These are phyloP conservation scores for Cytospora piceicola DNA, from an alignment of 2,329 filamentous ascomycete genomes.

Conservation along the genomic window DNA sequence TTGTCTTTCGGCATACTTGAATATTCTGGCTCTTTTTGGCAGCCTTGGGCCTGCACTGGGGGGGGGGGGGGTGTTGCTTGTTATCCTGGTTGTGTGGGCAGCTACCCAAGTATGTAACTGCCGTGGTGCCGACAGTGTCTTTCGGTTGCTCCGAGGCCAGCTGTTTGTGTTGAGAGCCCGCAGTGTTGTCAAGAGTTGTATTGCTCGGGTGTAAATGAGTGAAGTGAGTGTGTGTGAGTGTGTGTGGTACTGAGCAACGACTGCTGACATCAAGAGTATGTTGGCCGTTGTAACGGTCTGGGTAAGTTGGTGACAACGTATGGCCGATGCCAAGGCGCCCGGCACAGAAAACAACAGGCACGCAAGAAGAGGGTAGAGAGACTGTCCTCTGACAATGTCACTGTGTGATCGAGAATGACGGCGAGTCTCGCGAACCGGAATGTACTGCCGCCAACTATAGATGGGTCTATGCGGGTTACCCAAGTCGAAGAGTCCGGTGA, in stretches of 20 bases:
- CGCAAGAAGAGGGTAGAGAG: slow-evolving; percentile 1
- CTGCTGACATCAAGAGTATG: slow-evolving; percentile 39
- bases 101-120: too few relatives aligned
- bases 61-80: too few relatives aligned
- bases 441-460: too few relatives aligned
- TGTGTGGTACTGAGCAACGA: slow-evolving; percentile 41
- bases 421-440: too few relatives aligned
- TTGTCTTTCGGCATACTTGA: slow-evolving; percentile 3
- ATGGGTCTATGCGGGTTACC: neutral
- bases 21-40: neutral
- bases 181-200: slow-evolving; percentile 37
- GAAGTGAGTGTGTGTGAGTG: slow-evolving; percentile 29
- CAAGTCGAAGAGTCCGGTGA: neutral
- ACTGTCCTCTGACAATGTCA: too few relatives aligned
- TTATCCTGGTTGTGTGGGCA: too few relatives aligned
- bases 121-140: neutral
- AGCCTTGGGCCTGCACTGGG: neutral
- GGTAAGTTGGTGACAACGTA: slow-evolving; percentile 41
- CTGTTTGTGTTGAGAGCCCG: neutral
- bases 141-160: neutral
- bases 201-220: slow-evolving; percentile 33
- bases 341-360: slow-evolving; percentile 29
- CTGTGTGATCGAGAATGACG: too few relatives aligned
- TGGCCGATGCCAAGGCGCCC: slow-evolving; percentile 37
- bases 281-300: slow-evolving; percentile 40